Evolutionary conservation across 148 eudicot genomes (phyloP).

Genomic region (Agrostemma githago): DNA sequence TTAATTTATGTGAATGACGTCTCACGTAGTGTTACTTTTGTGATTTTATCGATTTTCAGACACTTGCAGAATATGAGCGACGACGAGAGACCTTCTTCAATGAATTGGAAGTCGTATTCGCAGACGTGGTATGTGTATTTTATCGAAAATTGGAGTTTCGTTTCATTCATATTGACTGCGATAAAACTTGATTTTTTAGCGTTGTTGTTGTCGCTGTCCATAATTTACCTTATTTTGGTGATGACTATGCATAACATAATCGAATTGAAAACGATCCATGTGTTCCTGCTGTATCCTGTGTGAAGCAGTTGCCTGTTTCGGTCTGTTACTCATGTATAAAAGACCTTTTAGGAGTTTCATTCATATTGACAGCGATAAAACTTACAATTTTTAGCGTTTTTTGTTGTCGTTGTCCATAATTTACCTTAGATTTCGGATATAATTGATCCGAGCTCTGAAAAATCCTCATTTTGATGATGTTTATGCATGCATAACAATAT

Average conservation of each 20-base stretch:
- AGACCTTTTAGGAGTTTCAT: too few relatives aligned
- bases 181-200: background rate
- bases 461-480: background rate
- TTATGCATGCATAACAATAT: too few relatives aligned
- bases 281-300: background rate
- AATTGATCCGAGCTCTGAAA: background rate
- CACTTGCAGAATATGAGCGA: constrained; percentile 71
- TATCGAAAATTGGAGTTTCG: background rate
- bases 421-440: too few relatives aligned
- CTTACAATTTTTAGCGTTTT: too few relatives aligned
- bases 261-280: background rate
- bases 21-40: constrained; percentile 1
- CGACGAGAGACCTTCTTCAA: constrained; percentile 85
- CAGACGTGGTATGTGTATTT: constrained; percentile 73
- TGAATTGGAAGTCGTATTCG: constrained; percentile 72
- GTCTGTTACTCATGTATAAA: too few relatives aligned
- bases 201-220: background rate
- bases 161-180: background rate
- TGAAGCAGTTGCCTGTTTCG: background rate
- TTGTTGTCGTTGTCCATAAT: background rate
- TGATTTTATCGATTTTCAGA: constrained; percentile 34
- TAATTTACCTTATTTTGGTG: background rate
- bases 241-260: background rate
- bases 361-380: too few relatives aligned
- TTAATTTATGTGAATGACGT: background rate